These are phyloP conservation scores for Penicillium canariense DNA, from an alignment of 495 filamentous ascomycete genomes.

Conservation along the genomic window DNA sequence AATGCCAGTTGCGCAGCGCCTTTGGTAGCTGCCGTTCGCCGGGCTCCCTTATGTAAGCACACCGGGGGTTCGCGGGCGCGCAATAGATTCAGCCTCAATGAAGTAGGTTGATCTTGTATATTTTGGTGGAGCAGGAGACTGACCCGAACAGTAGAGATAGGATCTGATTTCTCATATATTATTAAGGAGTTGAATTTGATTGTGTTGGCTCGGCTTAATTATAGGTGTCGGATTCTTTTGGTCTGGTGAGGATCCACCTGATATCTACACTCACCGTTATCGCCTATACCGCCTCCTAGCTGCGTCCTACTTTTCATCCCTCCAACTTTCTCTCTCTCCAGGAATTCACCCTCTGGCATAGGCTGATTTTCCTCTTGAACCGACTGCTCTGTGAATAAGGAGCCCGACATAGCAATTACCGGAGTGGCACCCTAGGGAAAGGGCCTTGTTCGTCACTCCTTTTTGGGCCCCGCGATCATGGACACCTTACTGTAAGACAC, in stretches of 20 bases:
- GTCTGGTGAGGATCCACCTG: constrained; percentile 18
- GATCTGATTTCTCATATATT: too few species aligned
- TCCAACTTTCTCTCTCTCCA: not conserved
- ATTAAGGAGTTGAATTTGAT: too few species aligned
- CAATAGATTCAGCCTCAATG: not conserved
- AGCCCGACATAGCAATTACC: not conserved
- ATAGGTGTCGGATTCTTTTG: too few species aligned
- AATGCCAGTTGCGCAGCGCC: constrained; percentile 35
- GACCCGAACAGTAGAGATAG: too few species aligned
- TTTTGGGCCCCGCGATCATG: constrained; percentile 47
- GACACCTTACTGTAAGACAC: constrained; percentile 74
- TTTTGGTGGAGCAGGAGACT: too few species aligned
- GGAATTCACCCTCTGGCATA: not conserved
- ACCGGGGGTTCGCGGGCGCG: constrained; percentile 24
- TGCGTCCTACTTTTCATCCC: not conserved
- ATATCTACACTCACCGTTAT: constrained; percentile 23
- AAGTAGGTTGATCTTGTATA: not conserved
- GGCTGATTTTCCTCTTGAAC: not conserved
- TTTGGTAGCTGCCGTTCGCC: constrained; percentile 34
- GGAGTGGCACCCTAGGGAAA: not conserved
- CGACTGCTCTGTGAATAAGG: not conserved
- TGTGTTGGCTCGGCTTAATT: too few species aligned
- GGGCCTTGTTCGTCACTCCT: constrained; percentile 3
- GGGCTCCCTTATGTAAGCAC: constrained; percentile 27
- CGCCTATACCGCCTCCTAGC: constrained; percentile 7